These are phyloP conservation scores for Amauroascus verrucosus DNA, from an alignment of 2,329 filamentous ascomycete genomes.

Conservation along the genomic window DNA sequence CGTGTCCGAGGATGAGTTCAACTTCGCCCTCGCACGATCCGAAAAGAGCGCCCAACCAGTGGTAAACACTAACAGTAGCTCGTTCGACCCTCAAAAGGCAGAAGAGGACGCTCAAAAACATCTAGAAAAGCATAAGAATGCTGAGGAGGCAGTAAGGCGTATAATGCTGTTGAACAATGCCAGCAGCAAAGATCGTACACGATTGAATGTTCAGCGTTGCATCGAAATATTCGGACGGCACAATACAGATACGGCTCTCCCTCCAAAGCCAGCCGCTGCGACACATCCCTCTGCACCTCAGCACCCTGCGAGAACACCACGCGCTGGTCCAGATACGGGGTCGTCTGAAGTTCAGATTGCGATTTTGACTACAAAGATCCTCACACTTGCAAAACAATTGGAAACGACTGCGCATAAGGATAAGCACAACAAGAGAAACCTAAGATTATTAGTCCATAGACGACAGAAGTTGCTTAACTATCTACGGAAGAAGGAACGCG, in stretches of 20 bases:
- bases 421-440: constrained; percentile 86
- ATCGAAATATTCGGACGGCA: constrained; percentile 84
- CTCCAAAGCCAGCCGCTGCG: constrained; percentile 45
- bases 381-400: constrained; percentile 63
- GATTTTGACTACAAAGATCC: constrained; percentile 88
- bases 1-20: constrained; percentile 57
- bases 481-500: constrained; percentile 77
- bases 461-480: constrained; percentile 83
- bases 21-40: constrained; percentile 56
- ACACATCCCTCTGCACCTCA: constrained; percentile 33
- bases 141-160: constrained; percentile 63
- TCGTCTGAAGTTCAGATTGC: constrained; percentile 96
- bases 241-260: constrained; percentile 64
- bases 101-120: constrained; percentile 37
- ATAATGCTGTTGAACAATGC: constrained; percentile 70
- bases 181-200: constrained; percentile 65
- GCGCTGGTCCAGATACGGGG: constrained; percentile 85
- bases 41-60: constrained; percentile 47
- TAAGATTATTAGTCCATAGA: constrained; percentile 74
- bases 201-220: constrained; percentile 75
- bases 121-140: constrained; percentile 52
- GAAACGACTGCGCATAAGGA: constrained; percentile 66
- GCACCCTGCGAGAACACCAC: constrained; percentile 36
- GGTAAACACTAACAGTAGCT: constrained; percentile 22
- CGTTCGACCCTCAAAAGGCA: constrained; percentile 31